These are phyloP conservation scores for Aspergillus haitiensis DNA, from an alignment of 495 filamentous ascomycete species.

Conservation along the genomic window DNA sequence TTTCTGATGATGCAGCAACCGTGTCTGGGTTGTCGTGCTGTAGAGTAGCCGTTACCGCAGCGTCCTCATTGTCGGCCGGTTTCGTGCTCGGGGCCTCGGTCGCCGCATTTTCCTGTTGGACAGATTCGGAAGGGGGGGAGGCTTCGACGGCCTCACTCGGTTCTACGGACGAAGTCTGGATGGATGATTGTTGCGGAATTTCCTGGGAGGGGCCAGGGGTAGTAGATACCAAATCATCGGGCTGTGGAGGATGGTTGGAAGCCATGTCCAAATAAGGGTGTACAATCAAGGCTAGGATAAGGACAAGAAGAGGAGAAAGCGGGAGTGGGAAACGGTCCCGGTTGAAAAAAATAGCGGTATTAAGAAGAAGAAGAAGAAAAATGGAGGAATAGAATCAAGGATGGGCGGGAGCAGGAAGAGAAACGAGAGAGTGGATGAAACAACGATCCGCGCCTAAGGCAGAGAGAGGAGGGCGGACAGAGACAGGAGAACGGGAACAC, in stretches of 20 bases:
- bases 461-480: conserved; percentile 14
- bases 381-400: neutral
- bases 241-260: conserved; percentile 24
- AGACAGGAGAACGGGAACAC: conserved; percentile 12
- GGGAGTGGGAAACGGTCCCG: neutral
- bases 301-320: neutral
- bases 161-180: conserved; percentile 14
- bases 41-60: conserved; percentile 24
- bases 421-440: conserved; percentile 14
- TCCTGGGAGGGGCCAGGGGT: conserved; percentile 15
- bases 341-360: neutral
- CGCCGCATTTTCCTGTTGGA: conserved; percentile 20
- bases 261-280: conserved; percentile 11
- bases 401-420: conserved; percentile 12
- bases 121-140: conserved; percentile 18
- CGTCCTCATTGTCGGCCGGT: conserved; percentile 33
- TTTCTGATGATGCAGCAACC: conserved; percentile 27
- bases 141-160: conserved; percentile 19
- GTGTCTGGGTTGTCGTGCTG: conserved; percentile 22
- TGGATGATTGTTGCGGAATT: conserved; percentile 28
- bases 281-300: neutral
- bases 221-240: conserved; percentile 25
- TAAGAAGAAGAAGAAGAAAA: no score
- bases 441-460: conserved; percentile 20
- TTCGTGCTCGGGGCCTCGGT: conserved; percentile 26